Evolutionary conservation across 192 early-diverging fungal species (phyloP).

Genomic region (Coemansia sp.): DNA sequence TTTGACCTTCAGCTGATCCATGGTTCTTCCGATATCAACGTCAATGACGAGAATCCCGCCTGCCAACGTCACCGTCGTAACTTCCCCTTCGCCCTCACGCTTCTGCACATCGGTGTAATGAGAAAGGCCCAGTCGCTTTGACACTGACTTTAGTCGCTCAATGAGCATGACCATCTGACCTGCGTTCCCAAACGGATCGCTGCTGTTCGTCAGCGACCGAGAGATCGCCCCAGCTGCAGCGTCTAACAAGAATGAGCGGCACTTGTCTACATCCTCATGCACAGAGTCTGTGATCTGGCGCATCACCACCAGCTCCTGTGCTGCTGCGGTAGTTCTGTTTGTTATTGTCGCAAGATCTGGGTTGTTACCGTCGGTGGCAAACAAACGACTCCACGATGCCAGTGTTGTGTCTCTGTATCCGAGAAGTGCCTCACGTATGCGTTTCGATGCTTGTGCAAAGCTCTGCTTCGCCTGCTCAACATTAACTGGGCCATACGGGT

Average conservation of each 20-base stretch:
- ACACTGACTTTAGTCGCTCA: constrained; percentile 28
- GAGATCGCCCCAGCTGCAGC: constrained; percentile 38
- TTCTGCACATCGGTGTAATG: constrained; percentile 44
- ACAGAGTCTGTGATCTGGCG: constrained; percentile 32
- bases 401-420: constrained; percentile 45
- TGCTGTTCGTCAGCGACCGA: constrained; percentile 6
- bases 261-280: constrained; percentile 27
- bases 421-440: constrained; percentile 27
- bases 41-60: constrained; percentile 49
- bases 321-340: constrained; percentile 20
- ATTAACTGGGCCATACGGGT: constrained; percentile 46
- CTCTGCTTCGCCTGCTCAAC: constrained; percentile 25
- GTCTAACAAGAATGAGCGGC: constrained; percentile 25
- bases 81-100: background rate
- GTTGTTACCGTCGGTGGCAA: constrained; percentile 7
- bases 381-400: constrained; percentile 31
- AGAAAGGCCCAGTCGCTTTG: constrained; percentile 38
- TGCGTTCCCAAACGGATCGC: background rate
- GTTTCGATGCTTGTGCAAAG: constrained; percentile 29
- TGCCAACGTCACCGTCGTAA: constrained; percentile 50
- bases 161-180: constrained; percentile 19
- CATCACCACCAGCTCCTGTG: constrained; percentile 43
- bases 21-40: constrained; percentile 33
- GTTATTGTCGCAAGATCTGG: constrained; percentile 9
- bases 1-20: constrained; percentile 34